phyloP scores from a whole-genome alignment of 495 filamentous ascomycete species.

The Parathielavia appendiculata region DNA sequence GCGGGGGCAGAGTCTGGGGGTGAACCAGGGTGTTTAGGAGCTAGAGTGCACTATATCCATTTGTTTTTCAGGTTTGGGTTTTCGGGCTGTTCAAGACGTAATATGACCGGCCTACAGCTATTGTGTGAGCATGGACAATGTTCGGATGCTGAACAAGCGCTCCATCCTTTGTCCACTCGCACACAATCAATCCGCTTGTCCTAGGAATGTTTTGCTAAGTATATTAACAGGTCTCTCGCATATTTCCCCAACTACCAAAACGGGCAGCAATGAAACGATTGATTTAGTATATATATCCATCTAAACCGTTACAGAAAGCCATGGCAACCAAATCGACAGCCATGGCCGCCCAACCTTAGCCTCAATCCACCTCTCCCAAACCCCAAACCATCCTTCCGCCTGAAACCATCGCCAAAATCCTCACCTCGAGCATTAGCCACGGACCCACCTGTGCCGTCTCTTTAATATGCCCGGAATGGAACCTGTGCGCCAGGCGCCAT shows the following conservation, averaged over 20 bases:
- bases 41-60: conserved; percentile 20
- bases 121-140: not conserved
- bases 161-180: not conserved
- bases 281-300: no score
- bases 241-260: not conserved
- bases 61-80: conserved; percentile 15
- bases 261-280: not conserved
- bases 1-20: not conserved
- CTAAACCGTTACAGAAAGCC: no score
- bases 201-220: not conserved
- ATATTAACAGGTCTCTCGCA: not conserved
- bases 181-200: conserved; percentile 3
- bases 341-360: not conserved
- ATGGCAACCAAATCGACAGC: not conserved
- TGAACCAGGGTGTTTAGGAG: not conserved
- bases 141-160: not conserved
- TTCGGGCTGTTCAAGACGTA: not conserved
- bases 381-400: conserved; percentile 1
- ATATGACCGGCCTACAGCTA: not conserved
- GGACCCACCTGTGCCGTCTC: conserved; percentile 8
- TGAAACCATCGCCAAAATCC: conserved; percentile 15
- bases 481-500: conserved; percentile 7
- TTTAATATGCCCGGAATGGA: conserved; percentile 13
- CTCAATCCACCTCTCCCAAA: not conserved
- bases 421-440: conserved; percentile 1